Evolutionary conservation across 2,329 filamentous ascomycete genomes (phyloP).

Genomic region (Magnaporthiopsis incrustans): DNA sequence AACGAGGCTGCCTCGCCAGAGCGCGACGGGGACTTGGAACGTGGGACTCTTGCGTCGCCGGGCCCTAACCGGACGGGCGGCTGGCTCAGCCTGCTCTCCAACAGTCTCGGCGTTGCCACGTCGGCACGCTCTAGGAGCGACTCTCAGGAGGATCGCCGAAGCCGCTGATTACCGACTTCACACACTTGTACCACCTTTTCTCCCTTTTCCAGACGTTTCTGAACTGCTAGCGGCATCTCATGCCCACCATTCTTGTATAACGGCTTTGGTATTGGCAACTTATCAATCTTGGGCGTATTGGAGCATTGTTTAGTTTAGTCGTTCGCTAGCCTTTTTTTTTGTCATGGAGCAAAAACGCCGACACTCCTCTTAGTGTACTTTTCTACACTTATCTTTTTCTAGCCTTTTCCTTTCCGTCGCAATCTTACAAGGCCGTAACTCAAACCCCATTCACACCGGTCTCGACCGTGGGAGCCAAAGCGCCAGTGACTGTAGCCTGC

Average conservation of each 20-base stretch:
- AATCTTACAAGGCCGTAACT: too few species aligned
- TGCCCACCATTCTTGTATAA: background rate
- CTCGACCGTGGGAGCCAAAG: too few species aligned
- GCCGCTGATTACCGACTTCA: background rate
- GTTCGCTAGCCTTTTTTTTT: background rate
- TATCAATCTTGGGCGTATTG: background rate
- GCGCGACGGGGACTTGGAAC: slow-evolving; percentile 3
- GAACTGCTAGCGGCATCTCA: background rate
- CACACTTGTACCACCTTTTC: background rate
- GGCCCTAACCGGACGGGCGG: background rate
- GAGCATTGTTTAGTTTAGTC: background rate
- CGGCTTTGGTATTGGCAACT: background rate
- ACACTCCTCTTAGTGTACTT: too few species aligned
- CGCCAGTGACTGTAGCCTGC: too few species aligned
- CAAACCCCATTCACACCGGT: too few species aligned
- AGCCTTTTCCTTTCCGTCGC: too few species aligned
- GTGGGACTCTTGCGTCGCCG: background rate
- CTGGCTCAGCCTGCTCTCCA: slow-evolving; percentile 5
- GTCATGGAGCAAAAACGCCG: too few species aligned
- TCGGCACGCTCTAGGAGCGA: background rate
- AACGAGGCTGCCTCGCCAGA: slow-evolving; percentile 3
- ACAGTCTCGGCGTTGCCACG: slow-evolving; percentile 2
- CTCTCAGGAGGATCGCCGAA: slow-evolving; percentile 2
- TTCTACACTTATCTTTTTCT: too few species aligned
- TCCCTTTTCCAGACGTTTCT: background rate